phyloP scores from a whole-genome alignment of 2,329 filamentous ascomycete genomes.

The Cladosporium sphaerospermum region DNA sequence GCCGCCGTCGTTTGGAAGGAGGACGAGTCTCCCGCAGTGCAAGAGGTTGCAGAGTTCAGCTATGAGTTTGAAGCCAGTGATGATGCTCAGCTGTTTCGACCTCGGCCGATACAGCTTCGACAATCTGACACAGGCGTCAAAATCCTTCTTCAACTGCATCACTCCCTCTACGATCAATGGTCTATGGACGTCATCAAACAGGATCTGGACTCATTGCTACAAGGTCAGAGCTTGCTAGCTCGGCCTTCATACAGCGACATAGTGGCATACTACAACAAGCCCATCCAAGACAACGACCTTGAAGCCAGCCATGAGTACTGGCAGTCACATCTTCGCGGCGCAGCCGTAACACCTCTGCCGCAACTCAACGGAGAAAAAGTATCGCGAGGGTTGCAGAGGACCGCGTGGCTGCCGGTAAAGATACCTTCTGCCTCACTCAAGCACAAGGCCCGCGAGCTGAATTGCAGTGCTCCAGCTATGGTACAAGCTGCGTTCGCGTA shows the following conservation, averaged over 20 bases:
- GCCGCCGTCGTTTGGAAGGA: slow-evolving; percentile 59
- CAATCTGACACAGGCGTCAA: slow-evolving; percentile 21
- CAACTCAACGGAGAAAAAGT: slow-evolving; percentile 45
- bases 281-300: neutral
- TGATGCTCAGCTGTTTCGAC: slow-evolving; percentile 28
- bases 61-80: slow-evolving; percentile 15
- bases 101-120: slow-evolving; percentile 56
- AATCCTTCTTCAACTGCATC: slow-evolving; percentile 60
- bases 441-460: slow-evolving; percentile 16
- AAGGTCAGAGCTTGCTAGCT: slow-evolving; percentile 19
- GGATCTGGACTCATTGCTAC: slow-evolving; percentile 56
- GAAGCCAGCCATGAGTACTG: slow-evolving; percentile 53
- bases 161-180: slow-evolving; percentile 91
- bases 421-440: neutral
- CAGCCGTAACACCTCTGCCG: slow-evolving; percentile 52
- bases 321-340: slow-evolving; percentile 57
- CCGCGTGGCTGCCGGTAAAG: slow-evolving; percentile 17
- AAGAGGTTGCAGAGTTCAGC: slow-evolving; percentile 9
- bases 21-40: neutral
- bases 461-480: slow-evolving; percentile 60
- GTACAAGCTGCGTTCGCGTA: slow-evolving; percentile 68
- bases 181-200: slow-evolving; percentile 65
- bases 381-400: slow-evolving; percentile 15
- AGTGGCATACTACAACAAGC: slow-evolving; percentile 41
- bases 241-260: slow-evolving; percentile 59